These are phyloP conservation scores for Podaxis sp. DNA, from an alignment of 768 basidiomycete species.

Conservation along the genomic window DNA sequence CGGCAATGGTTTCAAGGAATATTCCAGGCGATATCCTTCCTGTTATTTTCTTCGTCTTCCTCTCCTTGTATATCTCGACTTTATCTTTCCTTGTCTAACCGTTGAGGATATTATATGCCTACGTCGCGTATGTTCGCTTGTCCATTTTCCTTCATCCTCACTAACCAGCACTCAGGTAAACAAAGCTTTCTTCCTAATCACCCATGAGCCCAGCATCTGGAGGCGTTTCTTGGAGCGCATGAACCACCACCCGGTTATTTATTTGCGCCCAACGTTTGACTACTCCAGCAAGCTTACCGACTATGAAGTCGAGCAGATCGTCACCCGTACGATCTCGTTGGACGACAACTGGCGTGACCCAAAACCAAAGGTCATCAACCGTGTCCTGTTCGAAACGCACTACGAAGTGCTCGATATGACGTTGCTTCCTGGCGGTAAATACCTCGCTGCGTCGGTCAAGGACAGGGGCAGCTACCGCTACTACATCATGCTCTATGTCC, in stretches of 20 bases:
- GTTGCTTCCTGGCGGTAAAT: conserved; percentile 66
- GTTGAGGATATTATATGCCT: conserved; percentile 49
- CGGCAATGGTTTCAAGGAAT: neutral
- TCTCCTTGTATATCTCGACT: conserved; percentile 42
- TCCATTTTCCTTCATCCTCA: neutral
- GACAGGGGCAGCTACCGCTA: conserved; percentile 44
- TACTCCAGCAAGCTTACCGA: conserved; percentile 38
- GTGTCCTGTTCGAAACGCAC: conserved; percentile 27
- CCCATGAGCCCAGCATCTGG: conserved; percentile 70
- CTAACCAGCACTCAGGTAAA: conserved; percentile 37
- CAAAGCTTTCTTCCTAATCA: conserved; percentile 59
- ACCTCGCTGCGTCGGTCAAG: conserved; percentile 59
- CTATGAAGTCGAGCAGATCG: conserved; percentile 55
- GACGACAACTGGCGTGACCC: conserved; percentile 57
- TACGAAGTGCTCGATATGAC: conserved; percentile 51
- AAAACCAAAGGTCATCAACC: conserved; percentile 33
- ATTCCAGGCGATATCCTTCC: conserved; percentile 10
- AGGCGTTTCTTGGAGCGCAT: conserved; percentile 58
- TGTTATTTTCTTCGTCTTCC: conserved; percentile 30
- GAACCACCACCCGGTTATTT: conserved; percentile 52
- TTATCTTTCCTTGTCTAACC: conserved; percentile 39
- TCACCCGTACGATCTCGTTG: conserved; percentile 58
- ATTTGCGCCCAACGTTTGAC: conserved; percentile 57
- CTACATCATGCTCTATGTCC: conserved; percentile 50
- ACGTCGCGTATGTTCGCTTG: conserved; percentile 36